phyloP scores from a whole-genome alignment of 2,329 filamentous ascomycete genomes.

The Colletotrichum sp. region DNA sequence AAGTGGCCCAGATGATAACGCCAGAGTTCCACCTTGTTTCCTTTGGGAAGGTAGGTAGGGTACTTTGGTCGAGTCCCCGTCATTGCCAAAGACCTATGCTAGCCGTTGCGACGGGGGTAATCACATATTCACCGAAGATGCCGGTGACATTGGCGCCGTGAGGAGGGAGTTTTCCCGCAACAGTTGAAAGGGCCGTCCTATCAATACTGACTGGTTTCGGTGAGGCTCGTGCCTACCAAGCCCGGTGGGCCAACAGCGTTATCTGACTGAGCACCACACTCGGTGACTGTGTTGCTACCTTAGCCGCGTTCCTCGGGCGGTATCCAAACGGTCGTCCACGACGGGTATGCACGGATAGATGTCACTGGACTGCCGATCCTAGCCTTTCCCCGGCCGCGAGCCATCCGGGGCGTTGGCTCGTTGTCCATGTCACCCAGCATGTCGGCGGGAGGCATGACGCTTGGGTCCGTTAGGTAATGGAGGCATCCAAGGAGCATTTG shows the following conservation, averaged over 20 bases:
- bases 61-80: conserved; percentile 1
- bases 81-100: conserved; percentile 7
- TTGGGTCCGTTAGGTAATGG: not conserved
- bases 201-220: not conserved
- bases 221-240: not conserved
- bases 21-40: conserved; percentile 1
- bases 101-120: not conserved
- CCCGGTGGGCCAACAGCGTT: not conserved
- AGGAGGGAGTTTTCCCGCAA: not conserved
- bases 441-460: not conserved
- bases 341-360: not conserved
- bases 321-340: not conserved
- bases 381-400: not conserved
- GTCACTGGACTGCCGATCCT: not conserved
- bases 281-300: not conserved
- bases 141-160: not conserved
- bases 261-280: not conserved
- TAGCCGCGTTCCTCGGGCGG: not conserved
- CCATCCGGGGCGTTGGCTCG: not conserved
- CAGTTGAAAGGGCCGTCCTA: not conserved
- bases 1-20: not conserved
- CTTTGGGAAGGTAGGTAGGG: conserved; percentile 15
- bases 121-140: not conserved
- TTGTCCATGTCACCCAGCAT: not conserved
- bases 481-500: not conserved